Evolutionary conservation across 1,284 basidiomycete species (phyloP), one percentile per base, ranked within the genome.

Genomic region (Pascua sp.): DNA sequence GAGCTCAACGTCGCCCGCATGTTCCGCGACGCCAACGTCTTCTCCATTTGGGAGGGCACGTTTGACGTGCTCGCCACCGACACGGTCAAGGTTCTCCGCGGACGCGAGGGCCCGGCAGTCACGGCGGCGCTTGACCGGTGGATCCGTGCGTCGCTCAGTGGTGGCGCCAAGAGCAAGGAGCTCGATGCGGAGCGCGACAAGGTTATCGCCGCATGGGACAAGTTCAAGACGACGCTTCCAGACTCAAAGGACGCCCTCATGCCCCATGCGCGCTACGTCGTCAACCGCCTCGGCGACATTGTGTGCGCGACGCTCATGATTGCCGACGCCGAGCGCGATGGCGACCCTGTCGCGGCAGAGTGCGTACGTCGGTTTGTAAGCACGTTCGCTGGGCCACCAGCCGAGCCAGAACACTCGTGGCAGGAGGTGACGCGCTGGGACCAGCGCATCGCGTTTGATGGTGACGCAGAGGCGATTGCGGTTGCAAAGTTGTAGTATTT

Each of bases 31-130:
- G 78, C 80, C 3, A 71, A 86, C 9, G 89, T 90, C 10, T 87
- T 90, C 77, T 85, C 85, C 63, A 89, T 91, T 50, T 91, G 89
- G 89, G 89, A 91, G 74, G 89, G 87, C 0, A 89, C 87, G 40
- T 55, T 53, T 12, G 61, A 62, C 37, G 57, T 62, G 11, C 55
- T 62, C 11, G 48, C 57, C 1, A 62, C 57, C 13, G 61, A 62
- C 50, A 59, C 61, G n/a, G 51, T 59, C 49, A 62, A 62, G 49
- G 61, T 62, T 5, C 41, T 62, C 11, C 54, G 50, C 37, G 61
- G 61, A 7, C 42, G 52, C 9, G 17, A 12, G 1, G 57, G 57
- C 7, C 8, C 11, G 7, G 17, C 16, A 16, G 45, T 47, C 16
- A 38, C 41, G 8, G 38, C 38, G 12, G 50, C 55, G 32, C 43